phyloP scores from a whole-genome alignment of 1,284 basidiomycete species.

The Porogramme epimiltina region DNA sequence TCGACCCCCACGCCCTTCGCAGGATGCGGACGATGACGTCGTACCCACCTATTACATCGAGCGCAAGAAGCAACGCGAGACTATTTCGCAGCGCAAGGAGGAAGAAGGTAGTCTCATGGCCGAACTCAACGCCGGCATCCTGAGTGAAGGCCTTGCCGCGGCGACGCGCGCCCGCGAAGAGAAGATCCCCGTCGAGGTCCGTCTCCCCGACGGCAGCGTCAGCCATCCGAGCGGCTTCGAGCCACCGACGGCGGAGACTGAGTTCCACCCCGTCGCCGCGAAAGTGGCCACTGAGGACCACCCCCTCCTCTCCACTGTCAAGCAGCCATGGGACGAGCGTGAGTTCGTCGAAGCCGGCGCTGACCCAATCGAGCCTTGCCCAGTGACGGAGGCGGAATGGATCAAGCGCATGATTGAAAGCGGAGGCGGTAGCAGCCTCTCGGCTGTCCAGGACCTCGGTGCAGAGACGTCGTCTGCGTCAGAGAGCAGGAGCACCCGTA shows the following conservation, averaged over 20 bases:
- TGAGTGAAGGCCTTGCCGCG: conserved; percentile 36
- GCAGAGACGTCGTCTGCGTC: conserved; percentile 2
- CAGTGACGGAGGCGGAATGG: conserved; percentile 21
- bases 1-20: conserved; percentile 29
- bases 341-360: conserved; percentile 12
- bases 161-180: conserved; percentile 31
- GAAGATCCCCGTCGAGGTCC: conserved; percentile 38
- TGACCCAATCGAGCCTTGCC: conserved; percentile 8
- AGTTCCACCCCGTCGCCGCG: conserved; percentile 32
- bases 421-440: conserved; percentile 5
- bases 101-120: conserved; percentile 37
- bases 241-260: conserved; percentile 34
- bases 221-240: conserved; percentile 35
- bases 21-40: conserved; percentile 33
- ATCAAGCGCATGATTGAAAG: conserved; percentile 12
- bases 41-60: conserved; percentile 36
- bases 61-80: conserved; percentile 35
- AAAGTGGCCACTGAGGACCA: conserved; percentile 27
- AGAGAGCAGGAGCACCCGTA: conserved; percentile 16
- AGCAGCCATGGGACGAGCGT: conserved; percentile 31
- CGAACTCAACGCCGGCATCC: conserved; percentile 36
- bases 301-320: conserved; percentile 26
- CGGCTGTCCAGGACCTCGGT: conserved; percentile 11
- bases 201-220: conserved; percentile 31
- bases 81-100: conserved; percentile 35